Evolutionary conservation across 2,329 filamentous ascomycete species (phyloP), one percentile per base, ranked within the genome.

Genomic region (Macrophomina pseudophaseolina): DNA sequence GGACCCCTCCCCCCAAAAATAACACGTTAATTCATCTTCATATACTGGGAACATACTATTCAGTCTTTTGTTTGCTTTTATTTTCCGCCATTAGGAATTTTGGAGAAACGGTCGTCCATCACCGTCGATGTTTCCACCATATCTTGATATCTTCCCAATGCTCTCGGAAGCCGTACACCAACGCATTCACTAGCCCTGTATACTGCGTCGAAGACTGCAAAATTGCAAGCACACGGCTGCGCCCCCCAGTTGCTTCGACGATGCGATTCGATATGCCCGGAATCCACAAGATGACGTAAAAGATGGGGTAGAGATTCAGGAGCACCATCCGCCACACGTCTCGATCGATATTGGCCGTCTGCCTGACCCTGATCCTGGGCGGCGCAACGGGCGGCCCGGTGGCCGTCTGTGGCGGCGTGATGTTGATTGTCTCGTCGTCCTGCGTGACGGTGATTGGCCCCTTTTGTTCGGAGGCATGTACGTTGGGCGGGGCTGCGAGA

Each of bases 271-370:
- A 60, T 9, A 76, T 76, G 4, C 75, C 75, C 1, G 75, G 75
- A 8, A 74, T 69, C 75, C 75, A 77, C 3, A 77, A 70, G 4
- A 76, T 69, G 38, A 76, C 69, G 65, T 78, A 78, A 1, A 73
- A 65, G 12, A 76, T 68, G 0, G 76, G 75, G 49, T 78, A 78
- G 9, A 73, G 72, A 60, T 76, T 77, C 7, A 77, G 67, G 0
- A 76, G 67, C 12, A 76, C 52, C 72, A 76, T 76, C 28, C 65
- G 67, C 68, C 69, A 70, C 30, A 74, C 69, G 23, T 74, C 71
- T 5, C 68, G 65, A 44, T 72, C 52, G 40, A 63, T 70, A 69
- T 28, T 58, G 11, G 33, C 32, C 23, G 33, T 58, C 12, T 58
- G 53, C 68, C 54, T 18, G 69, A 69, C 9, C 33, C 28, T 38